Evolutionary conservation across 2,329 filamentous ascomycete species (phyloP), one percentile per base, ranked within the genome.

Genomic region (Colletotrichum sp.): DNA sequence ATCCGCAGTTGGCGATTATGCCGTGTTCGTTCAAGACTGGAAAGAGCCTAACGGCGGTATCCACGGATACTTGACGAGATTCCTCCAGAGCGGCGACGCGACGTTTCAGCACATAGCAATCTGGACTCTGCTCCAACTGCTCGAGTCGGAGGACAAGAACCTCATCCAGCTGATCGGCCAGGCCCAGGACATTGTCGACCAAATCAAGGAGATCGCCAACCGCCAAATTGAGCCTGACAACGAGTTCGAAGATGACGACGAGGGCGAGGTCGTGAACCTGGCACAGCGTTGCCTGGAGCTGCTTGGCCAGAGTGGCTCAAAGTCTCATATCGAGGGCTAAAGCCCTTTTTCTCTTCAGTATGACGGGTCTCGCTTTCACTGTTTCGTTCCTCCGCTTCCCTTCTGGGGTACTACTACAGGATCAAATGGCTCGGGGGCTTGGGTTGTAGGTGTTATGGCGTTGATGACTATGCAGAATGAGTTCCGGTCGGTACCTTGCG

Each of bases 61-160:
- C 77, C 96, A 98, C 82, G 97, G 97, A 70, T 99, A 99, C 83
- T 90, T 99, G 44, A 95, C 93, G 80, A 93, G 96, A 71, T 99
- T 99, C 89, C 90, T 99, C 21, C 95, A 95, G 60, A 98, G 96
- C 78, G 96, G 96, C 55, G 97, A 99, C 83, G 93, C 97, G 1
- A 99, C 97, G 0, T 99, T 99, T 89, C 97, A 99, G 86, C 97
- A 99, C 84, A 99, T 99, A 82, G 97, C 97, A 67, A 98, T 99
- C 78, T 99, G 97, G 97, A 99, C 97, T 2, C 87, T 99, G 64
- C 91, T 99, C 5, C 97, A 99, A 83, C 91, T 99, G 5, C 93
- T 99, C 67, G 97, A 99, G 86, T 98, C 96, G 0, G 96, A 98
- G 83, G 96, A 99, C 83, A 93, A 95, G 86, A 94, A 92, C 71